Base-by-base conservation (phyloP, 1,284 basidiomycete genomes). In the Cutaneotrichosporon dermatis region DNA sequence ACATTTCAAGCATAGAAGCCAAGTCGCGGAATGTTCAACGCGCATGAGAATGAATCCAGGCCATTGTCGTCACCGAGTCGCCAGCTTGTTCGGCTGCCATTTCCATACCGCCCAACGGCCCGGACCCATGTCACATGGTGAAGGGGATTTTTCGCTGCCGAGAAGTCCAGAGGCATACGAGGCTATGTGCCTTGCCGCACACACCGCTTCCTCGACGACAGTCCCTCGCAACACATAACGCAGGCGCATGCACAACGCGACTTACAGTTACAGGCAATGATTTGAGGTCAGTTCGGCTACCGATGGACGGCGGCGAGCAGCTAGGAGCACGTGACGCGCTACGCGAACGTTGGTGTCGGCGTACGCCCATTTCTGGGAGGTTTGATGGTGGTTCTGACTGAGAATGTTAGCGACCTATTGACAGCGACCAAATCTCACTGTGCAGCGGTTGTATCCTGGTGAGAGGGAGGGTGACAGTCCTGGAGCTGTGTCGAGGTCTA, bases 251-350 rank as follows among this genome's bases (percentile, higher is more conserved):
- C n/a, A n/a, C n/a, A n/a, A n/a, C 25, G n/a, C n/a, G n/a, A n/a
- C 62, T 64, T 48, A 64, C 62, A 39, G 62, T 64, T 7, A 61
- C 55, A 34, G 62, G 62, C 35, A 64, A 11, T 9, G 57, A 59
- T 43, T 64, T 64, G 35, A 64, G 51, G 50, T 61, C 62, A 5
- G 52, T 49, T 13, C 52, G 46, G 25, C 52, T 52, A 48, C 61
- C 59, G 54, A 40, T 40, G 6, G 56, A 58, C 4, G 55, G 34
- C 5, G 59, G 62, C 5, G 61, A 51, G 40, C 55, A 55, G 10
- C 59, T 54, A 6, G 62, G 57, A 40, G 62, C 60, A 40, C 59
- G 62, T n/a, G 55, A 58, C 6, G 37, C 57, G 39, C 61, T 63
- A 4, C 58, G 52, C 5, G 59, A 59, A 34, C 62, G 59, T 15